A percentile compares a stretch with the other conserved stretches of the same genome.
Conservation (phyloP, 345 rosid genomes). For the Corchorus olitorius region DNA sequence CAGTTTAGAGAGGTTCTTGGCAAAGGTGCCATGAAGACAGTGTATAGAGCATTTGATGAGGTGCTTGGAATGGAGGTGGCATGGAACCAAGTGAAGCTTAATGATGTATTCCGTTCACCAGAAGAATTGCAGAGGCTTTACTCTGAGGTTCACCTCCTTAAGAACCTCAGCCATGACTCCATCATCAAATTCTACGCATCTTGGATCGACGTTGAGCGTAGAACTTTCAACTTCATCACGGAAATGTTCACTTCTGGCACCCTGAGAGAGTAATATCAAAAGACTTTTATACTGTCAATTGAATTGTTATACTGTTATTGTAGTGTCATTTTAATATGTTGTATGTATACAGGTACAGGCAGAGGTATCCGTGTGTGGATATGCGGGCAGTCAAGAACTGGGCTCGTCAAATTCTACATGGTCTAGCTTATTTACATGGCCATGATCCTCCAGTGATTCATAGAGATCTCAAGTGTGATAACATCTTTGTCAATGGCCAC, state of each 20-base stretch:
- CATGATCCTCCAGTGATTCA: conserved; percentile 94
- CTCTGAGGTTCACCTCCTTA: conserved; percentile 91
- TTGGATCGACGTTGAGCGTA: conserved; percentile 75
- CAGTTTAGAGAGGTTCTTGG: conserved; percentile 87
- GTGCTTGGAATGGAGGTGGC: conserved; percentile 91
- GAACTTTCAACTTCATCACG: conserved; percentile 91
- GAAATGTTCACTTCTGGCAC: conserved; percentile 96
- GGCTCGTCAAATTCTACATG: conserved; percentile 83
- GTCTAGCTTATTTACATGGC: conserved; percentile 71
- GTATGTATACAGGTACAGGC: conserved; percentile 57
- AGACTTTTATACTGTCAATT: neutral
- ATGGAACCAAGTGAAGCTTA: conserved; percentile 89
- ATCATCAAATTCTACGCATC: conserved; percentile 68
- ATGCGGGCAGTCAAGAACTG: conserved; percentile 83
- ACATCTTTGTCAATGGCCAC: conserved; percentile 94
- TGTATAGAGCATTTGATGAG: conserved; percentile 88
- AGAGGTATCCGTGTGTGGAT: conserved; percentile 59
- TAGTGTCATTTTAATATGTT: conserved; percentile 8
- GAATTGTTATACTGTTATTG: neutral
- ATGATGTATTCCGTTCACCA: conserved; percentile 71
- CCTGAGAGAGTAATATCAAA: conserved; percentile 62
- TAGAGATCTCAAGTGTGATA: conserved; percentile 93
- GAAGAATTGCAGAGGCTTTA: conserved; percentile 82
- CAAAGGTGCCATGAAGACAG: conserved; percentile 94
- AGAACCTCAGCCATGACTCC: conserved; percentile 71